These are phyloP conservation scores for Volvox reticuliferus DNA, from an alignment of 139 green algal genomes.

Conservation along the genomic window DNA sequence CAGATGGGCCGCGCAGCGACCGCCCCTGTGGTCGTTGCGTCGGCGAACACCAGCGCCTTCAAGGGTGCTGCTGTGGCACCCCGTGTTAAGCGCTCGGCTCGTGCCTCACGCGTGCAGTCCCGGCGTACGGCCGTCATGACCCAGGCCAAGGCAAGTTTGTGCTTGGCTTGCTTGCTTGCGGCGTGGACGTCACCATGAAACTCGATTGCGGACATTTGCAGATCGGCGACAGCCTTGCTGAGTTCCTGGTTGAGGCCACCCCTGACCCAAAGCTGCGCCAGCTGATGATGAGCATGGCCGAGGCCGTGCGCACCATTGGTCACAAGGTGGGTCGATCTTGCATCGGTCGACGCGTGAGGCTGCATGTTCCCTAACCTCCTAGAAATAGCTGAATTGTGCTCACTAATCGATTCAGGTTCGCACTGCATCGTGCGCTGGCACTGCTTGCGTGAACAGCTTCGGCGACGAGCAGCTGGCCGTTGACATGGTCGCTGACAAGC, in stretches of 20 bases:
- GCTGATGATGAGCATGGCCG: slow-evolving; percentile 92
- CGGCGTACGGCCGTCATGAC: slow-evolving; percentile 59
- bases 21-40: slow-evolving; percentile 52
- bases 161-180: neutral
- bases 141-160: slow-evolving; percentile 60
- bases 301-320: slow-evolving; percentile 93
- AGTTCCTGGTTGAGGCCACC: slow-evolving; percentile 92
- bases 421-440: slow-evolving; percentile 90
- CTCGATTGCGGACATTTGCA: slow-evolving; percentile 52
- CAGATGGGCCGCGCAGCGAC: slow-evolving; percentile 37
- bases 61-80: slow-evolving; percentile 45
- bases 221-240: slow-evolving; percentile 91
- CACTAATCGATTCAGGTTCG: slow-evolving; percentile 71
- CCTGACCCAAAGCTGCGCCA: slow-evolving; percentile 90
- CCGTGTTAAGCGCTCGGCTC: slow-evolving; percentile 27
- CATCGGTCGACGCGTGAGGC: no score
- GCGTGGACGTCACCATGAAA: neutral
- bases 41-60: slow-evolving; percentile 48
- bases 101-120: slow-evolving; percentile 42
- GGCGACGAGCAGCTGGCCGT: slow-evolving; percentile 96
- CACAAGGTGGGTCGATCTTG: slow-evolving; percentile 82
- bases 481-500: slow-evolving; percentile 94
- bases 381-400: neutral
- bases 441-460: slow-evolving; percentile 95
- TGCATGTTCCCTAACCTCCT: no score